Conservation (phyloP, 495 filamentous ascomycete genomes). For the Cetradonia linearis region DNA sequence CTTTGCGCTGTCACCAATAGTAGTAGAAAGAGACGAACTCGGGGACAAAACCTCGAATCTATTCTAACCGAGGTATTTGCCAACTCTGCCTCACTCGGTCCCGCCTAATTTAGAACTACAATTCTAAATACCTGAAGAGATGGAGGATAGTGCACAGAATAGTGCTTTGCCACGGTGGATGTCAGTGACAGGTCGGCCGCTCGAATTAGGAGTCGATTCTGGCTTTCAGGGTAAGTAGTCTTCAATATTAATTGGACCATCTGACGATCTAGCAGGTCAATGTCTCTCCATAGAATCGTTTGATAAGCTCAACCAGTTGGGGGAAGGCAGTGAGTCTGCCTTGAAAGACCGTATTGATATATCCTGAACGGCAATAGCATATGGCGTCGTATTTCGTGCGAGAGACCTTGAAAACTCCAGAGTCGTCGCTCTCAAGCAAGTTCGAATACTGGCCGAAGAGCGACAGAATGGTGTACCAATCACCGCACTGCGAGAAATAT, state of each 20-base stretch:
- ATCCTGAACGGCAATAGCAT: conserved; percentile 25
- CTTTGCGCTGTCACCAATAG: no score
- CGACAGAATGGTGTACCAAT: conserved; percentile 40
- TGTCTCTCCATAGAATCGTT: conserved; percentile 33
- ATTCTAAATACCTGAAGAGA: background rate
- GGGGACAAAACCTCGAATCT: no score
- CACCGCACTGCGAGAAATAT: conserved; percentile 38
- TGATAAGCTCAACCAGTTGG: conserved; percentile 35
- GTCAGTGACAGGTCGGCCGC: conserved; percentile 32
- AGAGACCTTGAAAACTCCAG: conserved; percentile 28
- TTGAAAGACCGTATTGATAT: background rate
- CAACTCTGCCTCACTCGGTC: no score
- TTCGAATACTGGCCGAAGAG: conserved; percentile 33
- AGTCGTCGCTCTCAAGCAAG: conserved; percentile 38
- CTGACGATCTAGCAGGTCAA: conserved; percentile 25
- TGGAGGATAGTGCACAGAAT: background rate
- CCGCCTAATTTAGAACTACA: no score
- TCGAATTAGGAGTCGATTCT: conserved; percentile 24
- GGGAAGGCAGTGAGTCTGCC: conserved; percentile 34
- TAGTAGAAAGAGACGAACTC: no score
- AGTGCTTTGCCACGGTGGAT: conserved; percentile 25
- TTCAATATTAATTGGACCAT: background rate
- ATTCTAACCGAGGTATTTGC: no score
- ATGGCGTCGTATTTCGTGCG: conserved; percentile 37
- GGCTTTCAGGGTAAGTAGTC: conserved; percentile 28